Evolutionary conservation across 805 yeast genomes (phyloP).

Genomic region (Myxozyma udenii): DNA sequence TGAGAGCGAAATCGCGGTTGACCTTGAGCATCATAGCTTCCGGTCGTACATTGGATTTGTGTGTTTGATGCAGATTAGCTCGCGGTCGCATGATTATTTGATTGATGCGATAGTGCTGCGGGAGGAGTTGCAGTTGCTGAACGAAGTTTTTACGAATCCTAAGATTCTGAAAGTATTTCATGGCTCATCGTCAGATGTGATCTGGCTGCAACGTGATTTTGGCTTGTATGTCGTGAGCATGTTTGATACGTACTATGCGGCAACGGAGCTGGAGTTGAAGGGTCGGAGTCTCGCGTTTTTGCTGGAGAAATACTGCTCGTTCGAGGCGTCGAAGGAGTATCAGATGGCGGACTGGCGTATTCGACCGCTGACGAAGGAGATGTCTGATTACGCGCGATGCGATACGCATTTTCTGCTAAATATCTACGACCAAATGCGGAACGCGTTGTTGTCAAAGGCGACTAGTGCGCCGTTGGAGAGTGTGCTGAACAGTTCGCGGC

Average conservation of each 20-base stretch:
- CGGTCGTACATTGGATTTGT: slow-evolving; percentile 88
- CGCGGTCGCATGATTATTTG: slow-evolving; percentile 76
- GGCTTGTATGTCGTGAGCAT: slow-evolving; percentile 86
- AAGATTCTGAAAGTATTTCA: slow-evolving; percentile 81
- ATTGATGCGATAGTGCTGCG: slow-evolving; percentile 80
- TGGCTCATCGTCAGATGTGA: slow-evolving; percentile 95
- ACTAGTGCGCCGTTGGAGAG: slow-evolving; percentile 40
- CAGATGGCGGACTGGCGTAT: slow-evolving; percentile 96
- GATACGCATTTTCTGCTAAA: slow-evolving; percentile 89
- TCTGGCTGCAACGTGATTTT: slow-evolving; percentile 93
- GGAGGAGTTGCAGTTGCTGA: slow-evolving; percentile 63
- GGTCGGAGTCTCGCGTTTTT: slow-evolving; percentile 80
- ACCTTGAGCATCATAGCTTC: slow-evolving; percentile 92
- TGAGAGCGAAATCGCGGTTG: slow-evolving; percentile 75
- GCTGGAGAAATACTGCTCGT: slow-evolving; percentile 73
- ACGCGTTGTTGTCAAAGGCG: slow-evolving; percentile 44
- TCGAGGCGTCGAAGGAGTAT: slow-evolving; percentile 87
- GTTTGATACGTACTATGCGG: slow-evolving; percentile 91
- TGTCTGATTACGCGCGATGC: slow-evolving; percentile 85
- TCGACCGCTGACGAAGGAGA: slow-evolving; percentile 72
- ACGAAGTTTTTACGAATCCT: slow-evolving; percentile 79
- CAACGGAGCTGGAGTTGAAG: slow-evolving; percentile 73
- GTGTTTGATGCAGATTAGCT: slow-evolving; percentile 88
- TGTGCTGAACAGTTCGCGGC: slow-evolving; percentile 71
- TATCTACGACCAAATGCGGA: slow-evolving; percentile 71